Percentiles rank a stretch among this genome's conserved stretches.
Conservation (phyloP, 768 basidiomycete genomes). For the Gyrodon lividus region DNA sequence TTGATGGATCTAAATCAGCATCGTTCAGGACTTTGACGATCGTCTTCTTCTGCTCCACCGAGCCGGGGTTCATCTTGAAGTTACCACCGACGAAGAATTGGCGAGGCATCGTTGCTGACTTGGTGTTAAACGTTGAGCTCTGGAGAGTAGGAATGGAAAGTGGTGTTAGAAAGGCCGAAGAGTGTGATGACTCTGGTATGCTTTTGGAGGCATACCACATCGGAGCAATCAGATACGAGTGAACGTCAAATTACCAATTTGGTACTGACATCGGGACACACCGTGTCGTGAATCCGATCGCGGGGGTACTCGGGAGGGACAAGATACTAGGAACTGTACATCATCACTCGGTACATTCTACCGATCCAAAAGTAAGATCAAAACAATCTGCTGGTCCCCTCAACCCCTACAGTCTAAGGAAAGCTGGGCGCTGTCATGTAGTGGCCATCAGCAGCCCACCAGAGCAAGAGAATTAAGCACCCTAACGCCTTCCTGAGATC, state of each 20-base stretch:
- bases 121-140: background rate
- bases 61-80: constrained; percentile 95
- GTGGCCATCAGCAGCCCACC: too few species aligned
- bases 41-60: constrained; percentile 57
- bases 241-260: background rate
- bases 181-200: background rate
- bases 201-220: background rate
- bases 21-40: constrained; percentile 75
- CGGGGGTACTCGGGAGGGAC: background rate
- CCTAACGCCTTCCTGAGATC: too few species aligned
- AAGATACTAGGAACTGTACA: background rate
- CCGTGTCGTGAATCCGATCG: background rate
- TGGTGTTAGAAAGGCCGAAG: background rate
- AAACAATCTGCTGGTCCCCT: too few species aligned
- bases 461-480: too few species aligned
- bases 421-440: too few species aligned
- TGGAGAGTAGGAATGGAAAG: background rate
- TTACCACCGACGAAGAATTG: constrained; percentile 96
- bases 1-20: constrained; percentile 71
- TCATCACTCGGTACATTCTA: too few species aligned
- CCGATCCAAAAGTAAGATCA: too few species aligned
- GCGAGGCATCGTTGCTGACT: constrained; percentile 55
- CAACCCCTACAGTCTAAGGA: too few species aligned
- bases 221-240: background rate
- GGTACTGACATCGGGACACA: constrained; percentile 1